These are phyloP conservation scores for Yamadazyma sp. DNA, from an alignment of 1,139 yeast species.

Conservation along the genomic window DNA sequence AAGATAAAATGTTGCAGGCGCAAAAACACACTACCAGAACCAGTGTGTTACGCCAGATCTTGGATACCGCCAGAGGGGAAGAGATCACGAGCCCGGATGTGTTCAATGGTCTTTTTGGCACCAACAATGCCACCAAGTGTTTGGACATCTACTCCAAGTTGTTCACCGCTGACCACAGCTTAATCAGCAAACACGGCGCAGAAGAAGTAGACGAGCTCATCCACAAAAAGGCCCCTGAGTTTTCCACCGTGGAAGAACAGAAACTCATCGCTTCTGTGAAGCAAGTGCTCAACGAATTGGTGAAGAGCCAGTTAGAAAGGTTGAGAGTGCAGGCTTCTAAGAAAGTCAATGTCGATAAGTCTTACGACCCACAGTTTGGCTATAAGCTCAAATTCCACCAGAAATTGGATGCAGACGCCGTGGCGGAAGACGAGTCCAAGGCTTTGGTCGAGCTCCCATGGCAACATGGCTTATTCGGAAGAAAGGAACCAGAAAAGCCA, in stretches of 20 bases:
- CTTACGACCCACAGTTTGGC: conserved; percentile 61
- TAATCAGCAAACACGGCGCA: conserved; percentile 18
- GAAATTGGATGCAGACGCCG: conserved; percentile 50
- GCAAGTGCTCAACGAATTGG: conserved; percentile 56
- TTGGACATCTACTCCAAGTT: conserved; percentile 29
- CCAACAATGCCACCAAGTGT: conserved; percentile 30
- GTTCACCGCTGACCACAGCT: conserved; percentile 26
- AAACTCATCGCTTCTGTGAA: conserved; percentile 48
- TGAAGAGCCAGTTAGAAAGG: conserved; percentile 49
- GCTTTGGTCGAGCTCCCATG: conserved; percentile 63
- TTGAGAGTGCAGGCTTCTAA: conserved; percentile 38
- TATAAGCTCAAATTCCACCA: conserved; percentile 50
- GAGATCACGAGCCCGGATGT: conserved; percentile 22
- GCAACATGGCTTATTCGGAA: conserved; percentile 78
- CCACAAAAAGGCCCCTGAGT: conserved; percentile 38
- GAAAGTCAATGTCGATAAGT: conserved; percentile 23
- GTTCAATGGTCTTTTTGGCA: conserved; percentile 24
- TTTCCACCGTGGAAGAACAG: conserved; percentile 33
- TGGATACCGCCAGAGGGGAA: conserved; percentile 21
- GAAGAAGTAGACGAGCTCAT: conserved; percentile 25
- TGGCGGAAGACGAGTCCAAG: conserved; percentile 53
- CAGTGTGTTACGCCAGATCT: conserved; percentile 44
- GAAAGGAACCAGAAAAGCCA: conserved; percentile 71
- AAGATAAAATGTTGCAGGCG: conserved; percentile 31
- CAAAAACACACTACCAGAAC: conserved; percentile 48